Evolutionary conservation across 2,329 filamentous ascomycete genomes (phyloP).

Genomic region (Incumbomyces delicatus): DNA sequence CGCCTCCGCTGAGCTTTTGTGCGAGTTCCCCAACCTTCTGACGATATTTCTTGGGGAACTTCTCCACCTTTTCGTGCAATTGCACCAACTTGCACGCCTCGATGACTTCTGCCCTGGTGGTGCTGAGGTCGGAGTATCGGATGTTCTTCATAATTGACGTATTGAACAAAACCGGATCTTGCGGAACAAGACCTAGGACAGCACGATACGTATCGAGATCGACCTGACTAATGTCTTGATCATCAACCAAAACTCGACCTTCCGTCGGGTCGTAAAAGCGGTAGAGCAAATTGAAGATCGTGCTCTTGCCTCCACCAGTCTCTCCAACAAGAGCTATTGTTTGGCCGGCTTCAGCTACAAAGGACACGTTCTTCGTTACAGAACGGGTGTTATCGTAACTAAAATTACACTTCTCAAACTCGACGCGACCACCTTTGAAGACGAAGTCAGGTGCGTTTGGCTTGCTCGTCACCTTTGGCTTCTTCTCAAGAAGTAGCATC

Average conservation of each 20-base stretch:
- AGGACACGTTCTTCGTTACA: conserved; percentile 39
- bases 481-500: conserved; percentile 39
- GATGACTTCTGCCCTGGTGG: conserved; percentile 50
- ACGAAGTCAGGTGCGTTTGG: conserved; percentile 28
- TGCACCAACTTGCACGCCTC: conserved; percentile 52
- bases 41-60: conserved; percentile 45
- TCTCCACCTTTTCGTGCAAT: conserved; percentile 55
- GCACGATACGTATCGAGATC: conserved; percentile 49
- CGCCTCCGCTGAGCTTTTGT: conserved; percentile 42
- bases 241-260: conserved; percentile 44
- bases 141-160: conserved; percentile 56
- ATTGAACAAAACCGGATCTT: conserved; percentile 57
- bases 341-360: conserved; percentile 39
- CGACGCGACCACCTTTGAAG: conserved; percentile 35
- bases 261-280: conserved; percentile 44
- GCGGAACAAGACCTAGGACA: conserved; percentile 53
- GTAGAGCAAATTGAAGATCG: conserved; percentile 45
- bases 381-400: conserved; percentile 42
- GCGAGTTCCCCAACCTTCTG: conserved; percentile 42
- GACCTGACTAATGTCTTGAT: conserved; percentile 49
- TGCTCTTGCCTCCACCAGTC: conserved; percentile 50
- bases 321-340: conserved; percentile 48
- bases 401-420: conserved; percentile 43
- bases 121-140: conserved; percentile 51
- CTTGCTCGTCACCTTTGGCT: conserved; percentile 36